Conservation (phyloP, 352 stramenopile species). For the Globisporangium cystogenes region DNA sequence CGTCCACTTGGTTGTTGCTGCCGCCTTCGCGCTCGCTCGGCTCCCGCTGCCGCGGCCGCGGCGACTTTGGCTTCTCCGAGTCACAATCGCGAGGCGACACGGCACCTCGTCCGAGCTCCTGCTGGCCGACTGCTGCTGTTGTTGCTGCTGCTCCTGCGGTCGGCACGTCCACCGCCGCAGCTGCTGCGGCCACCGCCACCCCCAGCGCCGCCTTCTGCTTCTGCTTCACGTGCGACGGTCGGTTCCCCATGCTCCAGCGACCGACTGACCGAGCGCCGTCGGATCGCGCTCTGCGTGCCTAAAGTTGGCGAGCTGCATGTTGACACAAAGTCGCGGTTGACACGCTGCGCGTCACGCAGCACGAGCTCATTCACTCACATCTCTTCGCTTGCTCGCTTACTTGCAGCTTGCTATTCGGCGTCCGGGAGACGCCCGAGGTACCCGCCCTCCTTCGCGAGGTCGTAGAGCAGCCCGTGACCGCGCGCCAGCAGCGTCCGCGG, state of each 20-base stretch:
- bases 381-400: too few species aligned
- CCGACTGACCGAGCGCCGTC: too few species aligned
- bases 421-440: conserved; percentile 27
- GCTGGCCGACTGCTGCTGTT: background rate
- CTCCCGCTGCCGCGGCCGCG: background rate
- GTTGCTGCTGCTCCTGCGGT: background rate
- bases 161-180: background rate
- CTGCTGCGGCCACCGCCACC: background rate
- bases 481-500: conserved; percentile 56
- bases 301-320: too few species aligned
- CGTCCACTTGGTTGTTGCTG: conserved; percentile 1
- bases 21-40: background rate
- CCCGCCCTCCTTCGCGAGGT: conserved; percentile 29
- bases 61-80: background rate
- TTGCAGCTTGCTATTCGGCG: background rate
- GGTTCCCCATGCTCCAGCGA: conserved; percentile 10
- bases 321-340: too few species aligned
- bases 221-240: conserved; percentile 1
- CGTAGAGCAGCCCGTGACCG: conserved; percentile 32
- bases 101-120: background rate
- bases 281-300: too few species aligned
- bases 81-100: background rate
- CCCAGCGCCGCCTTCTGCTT: background rate
- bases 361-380: too few species aligned
- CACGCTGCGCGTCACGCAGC: too few species aligned